Evolutionary conservation across 768 basidiomycete species (phyloP), one percentile per base, ranked within the genome.

Genomic region (Boletus speciosus): DNA sequence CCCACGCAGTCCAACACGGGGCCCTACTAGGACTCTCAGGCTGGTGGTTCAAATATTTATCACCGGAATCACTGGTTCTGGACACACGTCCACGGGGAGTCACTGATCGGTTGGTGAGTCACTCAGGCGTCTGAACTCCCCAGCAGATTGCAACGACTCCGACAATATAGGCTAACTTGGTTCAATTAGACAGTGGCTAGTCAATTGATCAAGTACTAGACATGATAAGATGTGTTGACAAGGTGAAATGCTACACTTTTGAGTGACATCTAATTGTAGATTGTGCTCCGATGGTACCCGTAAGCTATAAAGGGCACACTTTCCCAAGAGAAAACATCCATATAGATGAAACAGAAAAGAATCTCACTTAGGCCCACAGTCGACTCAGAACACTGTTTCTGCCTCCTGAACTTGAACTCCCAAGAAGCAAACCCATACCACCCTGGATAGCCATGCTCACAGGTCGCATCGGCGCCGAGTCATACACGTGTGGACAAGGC

Each of bases 401-500:
- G 29, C 75, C 72, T 55, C 34, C 65, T 9, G 66, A 63, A 27
- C 61, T 56, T 21, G 65, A 56, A n/a, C 61, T 59, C 23, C 81
- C 79, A 8, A 87, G 65, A 40, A 89, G 72, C 63, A 86, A 74
- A 11, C 83, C 81, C 32, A 88, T 78, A n/a, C 86, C 85, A 53
- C 82, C 83, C 62, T 87, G 85, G 15, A 90, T 83, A 23, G 85
- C 88, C 37, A 81, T 80, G 63, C 84, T 86, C 21, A 89, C 88
- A 8, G 86, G 85, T 16, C 84, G 73, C 83, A 89, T 86, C 19
- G 86, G 84, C 16, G 83, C 78, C 16, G 84, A 81, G 65, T 92
- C 90, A 60, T 80, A 90, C 1, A 89, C 85, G 67, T 92, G 89
- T 9, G 88, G 87, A 54, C 82, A 85, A 3, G 90, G 89, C 66